Evolutionary conservation across 73 alveolate genomes (phyloP), one percentile per base, ranked within the genome.

Genomic region (Stentor roeselii): DNA sequence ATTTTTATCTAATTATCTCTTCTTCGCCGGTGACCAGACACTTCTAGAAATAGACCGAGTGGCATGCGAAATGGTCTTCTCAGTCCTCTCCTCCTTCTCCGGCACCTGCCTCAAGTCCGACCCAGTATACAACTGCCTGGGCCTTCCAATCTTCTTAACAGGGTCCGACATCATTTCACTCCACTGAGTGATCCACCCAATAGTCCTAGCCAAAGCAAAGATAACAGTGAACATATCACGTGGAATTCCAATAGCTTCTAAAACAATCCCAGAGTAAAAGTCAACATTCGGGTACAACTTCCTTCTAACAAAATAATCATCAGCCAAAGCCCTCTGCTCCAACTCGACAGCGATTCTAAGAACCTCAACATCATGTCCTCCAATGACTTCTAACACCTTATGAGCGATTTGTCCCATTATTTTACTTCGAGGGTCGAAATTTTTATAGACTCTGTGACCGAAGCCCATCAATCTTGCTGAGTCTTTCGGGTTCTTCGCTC

Each of bases 371-470:
- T 91, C 77, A 36, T 83, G 41, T 15, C 75, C 59, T 36, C 88
- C 88, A 32, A 80, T 83, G n/a, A 78, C 86, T 1, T 3, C 39
- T 21, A 78, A 76, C 3, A 92, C 87, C 58, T 83, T 82, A 40
- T 86, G 88, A 42, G 92, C 82, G 91, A 89, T 86, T 82, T 85
- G 74, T 77, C 76, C 76, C 92, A 92, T 82, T 15, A 37, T 84
- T 35, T 42, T 67, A 39, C 94, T 91, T 42, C 95, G 39, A 3
- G 95, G 97, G 80, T 90, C 97, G 75, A 92, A 90, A 75, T 92
- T 94, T 87, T 97, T 97, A 88, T 97, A 97, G 61, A 97, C 98
- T 42, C 99, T 92, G 84, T 97, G 99, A 34, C 99, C 99, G 83
- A 97, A 97, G 6, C 99, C 99, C 99, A 97, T 97, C 78, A 97